A percentile compares a stretch with the other conserved stretches of the same genome.
Conservation (phyloP, 1,139 yeast genomes). For the Pichia inconspicua region DNA sequence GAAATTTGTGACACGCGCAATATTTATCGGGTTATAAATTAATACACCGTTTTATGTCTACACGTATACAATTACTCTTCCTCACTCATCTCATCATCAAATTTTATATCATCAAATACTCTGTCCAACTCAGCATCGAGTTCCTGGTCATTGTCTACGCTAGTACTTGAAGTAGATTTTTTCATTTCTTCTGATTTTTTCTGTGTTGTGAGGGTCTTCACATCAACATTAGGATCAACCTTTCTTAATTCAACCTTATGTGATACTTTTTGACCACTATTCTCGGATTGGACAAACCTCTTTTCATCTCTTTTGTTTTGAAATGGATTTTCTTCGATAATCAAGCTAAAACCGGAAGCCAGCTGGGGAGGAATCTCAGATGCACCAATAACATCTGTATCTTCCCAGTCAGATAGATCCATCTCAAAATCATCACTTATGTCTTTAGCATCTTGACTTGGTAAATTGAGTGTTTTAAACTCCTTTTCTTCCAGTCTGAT, state of each 20-base stretch:
- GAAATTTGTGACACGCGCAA: neutral
- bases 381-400: constrained; percentile 13
- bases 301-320: constrained; percentile 4
- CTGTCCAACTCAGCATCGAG: constrained; percentile 21
- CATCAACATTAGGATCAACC: neutral
- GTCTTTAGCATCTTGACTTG: neutral
- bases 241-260: no score
- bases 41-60: neutral
- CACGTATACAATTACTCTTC: constrained; percentile 17
- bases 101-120: constrained; percentile 21
- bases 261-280: no score
- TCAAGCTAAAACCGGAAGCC: constrained; percentile 13
- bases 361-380: constrained; percentile 4
- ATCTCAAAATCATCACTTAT: constrained; percentile 5
- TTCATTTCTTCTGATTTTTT: neutral
- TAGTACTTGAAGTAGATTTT: neutral
- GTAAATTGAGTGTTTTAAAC: neutral
- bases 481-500: neutral
- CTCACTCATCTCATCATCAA: constrained; percentile 23
- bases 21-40: neutral
- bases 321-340: constrained; percentile 19
- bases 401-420: constrained; percentile 21
- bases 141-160: constrained; percentile 14
- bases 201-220: neutral
- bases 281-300: no score